A percentile compares a stretch with the other conserved stretches of the same genome.
These are phyloP conservation scores for Mycena leptocephala DNA, from an alignment of 768 basidiomycete genomes.

Conservation along the genomic window DNA sequence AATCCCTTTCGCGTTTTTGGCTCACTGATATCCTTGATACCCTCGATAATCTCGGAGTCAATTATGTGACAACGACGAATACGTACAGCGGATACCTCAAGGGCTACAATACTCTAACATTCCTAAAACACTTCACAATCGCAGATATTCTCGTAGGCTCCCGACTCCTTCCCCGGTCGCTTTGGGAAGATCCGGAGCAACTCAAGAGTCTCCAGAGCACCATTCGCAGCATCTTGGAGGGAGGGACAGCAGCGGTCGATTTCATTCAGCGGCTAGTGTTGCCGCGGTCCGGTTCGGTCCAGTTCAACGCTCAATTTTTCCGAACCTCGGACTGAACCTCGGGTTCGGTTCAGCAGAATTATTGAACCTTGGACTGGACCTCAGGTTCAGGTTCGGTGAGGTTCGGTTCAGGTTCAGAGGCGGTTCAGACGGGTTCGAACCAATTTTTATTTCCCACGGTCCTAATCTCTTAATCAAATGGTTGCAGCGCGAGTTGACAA, in stretches of 20 bases:
- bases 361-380: no score
- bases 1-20: no score
- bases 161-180: conserved; percentile 17
- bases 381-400: no score
- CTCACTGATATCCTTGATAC: conserved; percentile 26
- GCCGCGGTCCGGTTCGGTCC: no score
- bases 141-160: conserved; percentile 7
- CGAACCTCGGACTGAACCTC: no score
- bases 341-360: no score
- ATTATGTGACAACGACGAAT: conserved; percentile 7
- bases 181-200: conserved; percentile 23
- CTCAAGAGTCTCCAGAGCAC: conserved; percentile 10
- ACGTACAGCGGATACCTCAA: conserved; percentile 25
- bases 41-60: conserved; percentile 23
- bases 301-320: no score
- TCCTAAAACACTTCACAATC: conserved; percentile 3
- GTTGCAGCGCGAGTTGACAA: no score
- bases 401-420: no score
- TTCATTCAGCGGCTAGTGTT: conserved; percentile 10
- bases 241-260: conserved; percentile 15
- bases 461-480: no score
- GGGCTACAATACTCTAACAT: not conserved
- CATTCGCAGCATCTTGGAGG: conserved; percentile 21
- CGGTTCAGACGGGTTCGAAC: no score
- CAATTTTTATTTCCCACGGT: no score